Conservation (phyloP, 805 yeast species). For the Barnettozyma salicaria region DNA sequence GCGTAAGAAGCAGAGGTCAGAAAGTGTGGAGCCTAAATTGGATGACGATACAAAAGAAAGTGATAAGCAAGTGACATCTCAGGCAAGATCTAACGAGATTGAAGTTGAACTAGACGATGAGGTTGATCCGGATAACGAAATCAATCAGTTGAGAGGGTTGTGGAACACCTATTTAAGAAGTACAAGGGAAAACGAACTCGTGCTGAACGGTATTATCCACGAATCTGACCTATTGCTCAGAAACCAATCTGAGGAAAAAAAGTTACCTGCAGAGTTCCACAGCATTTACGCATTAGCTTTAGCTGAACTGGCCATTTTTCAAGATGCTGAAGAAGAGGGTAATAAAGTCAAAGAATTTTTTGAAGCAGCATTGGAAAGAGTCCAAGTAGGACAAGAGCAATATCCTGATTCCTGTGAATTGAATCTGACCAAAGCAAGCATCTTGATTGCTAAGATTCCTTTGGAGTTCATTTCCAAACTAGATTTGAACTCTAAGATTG, state of each 20-base stretch:
- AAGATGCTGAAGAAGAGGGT: constrained; percentile 36
- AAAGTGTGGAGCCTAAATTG: constrained; percentile 14
- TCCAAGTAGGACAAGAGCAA: constrained; percentile 48
- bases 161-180: constrained; percentile 58
- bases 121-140: constrained; percentile 69
- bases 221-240: constrained; percentile 82
- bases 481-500: constrained; percentile 33
- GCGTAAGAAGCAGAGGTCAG: constrained; percentile 34
- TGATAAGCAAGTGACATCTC: constrained; percentile 1
- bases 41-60: constrained; percentile 10
- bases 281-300: constrained; percentile 69
- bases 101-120: constrained; percentile 65
- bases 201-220: constrained; percentile 81
- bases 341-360: constrained; percentile 50
- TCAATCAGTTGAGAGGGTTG: constrained; percentile 68
- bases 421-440: constrained; percentile 47
- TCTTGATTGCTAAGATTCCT: constrained; percentile 53
- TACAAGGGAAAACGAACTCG: constrained; percentile 54
- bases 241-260: constrained; percentile 23
- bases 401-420: constrained; percentile 43
- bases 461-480: constrained; percentile 49
- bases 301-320: constrained; percentile 55
- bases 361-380: constrained; percentile 67
- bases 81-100: constrained; percentile 35
- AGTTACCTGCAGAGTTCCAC: constrained; percentile 51